Evolutionary conservation across 2,329 filamentous ascomycete genomes (phyloP), one percentile per base, ranked within the genome.

Genomic region (Clarireedia paspali): DNA sequence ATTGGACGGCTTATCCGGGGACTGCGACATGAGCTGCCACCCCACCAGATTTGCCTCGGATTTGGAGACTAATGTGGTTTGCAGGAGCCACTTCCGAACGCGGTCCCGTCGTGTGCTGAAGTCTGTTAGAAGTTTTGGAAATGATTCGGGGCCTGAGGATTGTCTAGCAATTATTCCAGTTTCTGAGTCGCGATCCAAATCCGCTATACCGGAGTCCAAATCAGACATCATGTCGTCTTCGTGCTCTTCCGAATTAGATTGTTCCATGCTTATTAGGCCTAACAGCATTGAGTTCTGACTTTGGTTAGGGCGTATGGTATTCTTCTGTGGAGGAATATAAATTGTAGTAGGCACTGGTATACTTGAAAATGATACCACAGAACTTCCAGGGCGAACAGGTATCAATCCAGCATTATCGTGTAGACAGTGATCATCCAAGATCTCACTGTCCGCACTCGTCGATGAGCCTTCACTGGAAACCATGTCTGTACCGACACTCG

Each of bases 61-160:
- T 14, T 51, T 60, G 20, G 62, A 63, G 38, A 53, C 47, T 1
- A 66, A 55, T n/a, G 47, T 50, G 1, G n/a, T 59, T 20, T 59
- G 55, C 30, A 59, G 24, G 12, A 65, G 27, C 63, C 64, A 66
- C 47, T 62, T 62, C 40, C 62, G 62, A 30, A 66, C 58, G 23
- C 63, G 59, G 20, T 60, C 58, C 30, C 64, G 59, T 27, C 40
- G 53, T 6, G 64, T 59, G 9, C 47, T 53, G 45, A 64, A 66
- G n/a, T 62, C 50, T 9, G 56, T 60, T 17, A 62, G 34, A 2
- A 64, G 36, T 12, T 58, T 27, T 12, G 53, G 47, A 57, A 62
- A 61, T 1, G 59, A 47, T 30, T 62, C 56, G 38, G 55, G 50
- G 24, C 55, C 55, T 15, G 48, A 15, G 50, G 57, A 47, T n/a